Evolutionary conservation across 176 grass and related monocot species (phyloP).

Genomic region (Bonia amplexicaulis): DNA sequence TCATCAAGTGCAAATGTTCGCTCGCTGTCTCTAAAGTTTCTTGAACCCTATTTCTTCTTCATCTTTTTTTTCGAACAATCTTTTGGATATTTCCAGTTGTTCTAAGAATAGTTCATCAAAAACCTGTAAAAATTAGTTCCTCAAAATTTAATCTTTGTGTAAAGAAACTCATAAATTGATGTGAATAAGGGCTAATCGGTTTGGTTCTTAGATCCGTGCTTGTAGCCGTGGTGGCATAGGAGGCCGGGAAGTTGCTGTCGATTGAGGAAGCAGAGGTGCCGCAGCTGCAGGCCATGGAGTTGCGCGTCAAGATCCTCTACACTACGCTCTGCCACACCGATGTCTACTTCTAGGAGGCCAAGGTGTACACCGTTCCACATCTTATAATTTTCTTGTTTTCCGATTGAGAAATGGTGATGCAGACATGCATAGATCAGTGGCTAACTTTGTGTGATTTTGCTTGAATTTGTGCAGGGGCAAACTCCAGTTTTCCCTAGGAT

Average conservation of each 20-base stretch:
- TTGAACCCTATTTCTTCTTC: no score
- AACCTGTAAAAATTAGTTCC: no score
- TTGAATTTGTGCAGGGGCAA: conserved; percentile 40
- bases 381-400: no score
- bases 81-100: no score
- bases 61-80: no score
- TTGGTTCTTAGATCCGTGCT: not conserved
- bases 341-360: conserved; percentile 94
- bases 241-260: conserved; percentile 71
- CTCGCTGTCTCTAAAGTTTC: not conserved
- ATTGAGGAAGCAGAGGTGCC: conserved; percentile 84
- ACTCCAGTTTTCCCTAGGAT: conserved; percentile 84
- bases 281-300: conserved; percentile 82
- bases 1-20: conserved; percentile 81
- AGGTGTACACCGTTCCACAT: not conserved
- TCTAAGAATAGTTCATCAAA: no score
- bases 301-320: conserved; percentile 71
- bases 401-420: no score
- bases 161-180: no score
- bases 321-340: conserved; percentile 84
- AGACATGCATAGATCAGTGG: no score
- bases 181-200: no score
- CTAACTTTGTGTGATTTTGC: no score
- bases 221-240: conserved; percentile 78
- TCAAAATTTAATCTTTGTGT: no score